A percentile compares a stretch with the other conserved stretches of the same genome.
These are phyloP conservation scores for Phialocephala sp. DNA, from an alignment of 2,329 filamentous ascomycete species.

Conservation along the genomic window DNA sequence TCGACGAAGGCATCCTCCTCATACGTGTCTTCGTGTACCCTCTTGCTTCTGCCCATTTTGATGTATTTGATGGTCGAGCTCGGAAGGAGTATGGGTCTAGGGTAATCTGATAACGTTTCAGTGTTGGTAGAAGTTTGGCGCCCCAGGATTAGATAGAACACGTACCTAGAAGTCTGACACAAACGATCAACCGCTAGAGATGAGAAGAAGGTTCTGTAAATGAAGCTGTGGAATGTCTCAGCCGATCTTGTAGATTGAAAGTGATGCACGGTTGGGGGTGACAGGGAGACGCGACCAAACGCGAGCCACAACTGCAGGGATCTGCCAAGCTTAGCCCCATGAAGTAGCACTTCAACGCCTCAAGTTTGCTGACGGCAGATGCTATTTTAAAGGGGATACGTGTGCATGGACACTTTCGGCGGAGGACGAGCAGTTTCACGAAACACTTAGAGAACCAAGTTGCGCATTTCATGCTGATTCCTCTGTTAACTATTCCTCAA, in stretches of 20 bases:
- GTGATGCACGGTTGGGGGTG: constrained; percentile 4
- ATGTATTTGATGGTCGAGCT: constrained; percentile 1
- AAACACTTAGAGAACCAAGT: constrained; percentile 15
- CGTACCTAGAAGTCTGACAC: background rate
- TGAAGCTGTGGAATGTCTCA: constrained; percentile 1
- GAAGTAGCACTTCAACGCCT: constrained; percentile 2
- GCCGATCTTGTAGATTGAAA: constrained; percentile 1
- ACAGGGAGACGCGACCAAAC: constrained; percentile 15
- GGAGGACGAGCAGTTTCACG: constrained; percentile 17
- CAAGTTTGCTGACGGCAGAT: background rate
- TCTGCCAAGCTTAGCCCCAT: background rate
- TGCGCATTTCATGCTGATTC: constrained; percentile 9
- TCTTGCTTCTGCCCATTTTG: constrained; percentile 37
- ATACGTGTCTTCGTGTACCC: constrained; percentile 40
- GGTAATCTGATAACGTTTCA: background rate
- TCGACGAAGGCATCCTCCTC: constrained; percentile 44
- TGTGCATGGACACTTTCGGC: constrained; percentile 14
- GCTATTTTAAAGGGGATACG: constrained; percentile 10
- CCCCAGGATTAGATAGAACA: background rate
- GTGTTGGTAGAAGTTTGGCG: background rate
- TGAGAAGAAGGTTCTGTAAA: background rate
- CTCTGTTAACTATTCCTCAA: background rate
- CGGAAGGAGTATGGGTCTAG: background rate
- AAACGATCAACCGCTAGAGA: background rate
- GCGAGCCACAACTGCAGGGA: constrained; percentile 9